Evolutionary conservation across 805 yeast species (phyloP).

Genomic region (Kodamaea laetipori): DNA sequence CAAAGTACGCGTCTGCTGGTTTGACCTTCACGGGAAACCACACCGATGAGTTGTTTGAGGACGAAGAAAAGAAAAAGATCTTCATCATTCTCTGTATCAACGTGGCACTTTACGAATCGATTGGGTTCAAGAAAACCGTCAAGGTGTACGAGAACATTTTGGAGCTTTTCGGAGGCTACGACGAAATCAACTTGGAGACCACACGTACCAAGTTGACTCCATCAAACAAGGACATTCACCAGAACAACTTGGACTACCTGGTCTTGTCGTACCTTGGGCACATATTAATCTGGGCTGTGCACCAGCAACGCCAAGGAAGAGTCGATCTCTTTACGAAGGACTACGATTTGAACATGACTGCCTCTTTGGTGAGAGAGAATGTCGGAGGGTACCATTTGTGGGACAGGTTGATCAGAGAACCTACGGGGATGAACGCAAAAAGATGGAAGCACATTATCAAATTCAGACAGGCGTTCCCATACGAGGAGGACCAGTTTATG

Average conservation of each 20-base stretch:
- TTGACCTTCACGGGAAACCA: slow-evolving; percentile 28
- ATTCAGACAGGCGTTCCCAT: slow-evolving; percentile 37
- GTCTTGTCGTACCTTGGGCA: slow-evolving; percentile 41
- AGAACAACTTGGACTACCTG: slow-evolving; percentile 40
- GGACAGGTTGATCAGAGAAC: slow-evolving; percentile 38
- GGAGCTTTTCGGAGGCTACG: slow-evolving; percentile 31
- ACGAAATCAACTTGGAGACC: slow-evolving; percentile 34
- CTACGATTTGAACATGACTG: slow-evolving; percentile 23
- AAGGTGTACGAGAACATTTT: slow-evolving; percentile 28
- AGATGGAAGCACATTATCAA: slow-evolving; percentile 46
- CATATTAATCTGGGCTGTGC: slow-evolving; percentile 39
- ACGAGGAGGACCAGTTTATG: slow-evolving; percentile 43
- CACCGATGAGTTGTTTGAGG: slow-evolving; percentile 27
- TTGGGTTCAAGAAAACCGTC: slow-evolving; percentile 33
- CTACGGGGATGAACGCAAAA: slow-evolving; percentile 36
- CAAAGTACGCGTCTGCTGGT: slow-evolving; percentile 32
- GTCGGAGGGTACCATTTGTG: slow-evolving; percentile 44
- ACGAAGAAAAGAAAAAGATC: slow-evolving; percentile 20
- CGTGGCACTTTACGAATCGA: slow-evolving; percentile 39
- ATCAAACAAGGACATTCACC: slow-evolving; percentile 36
- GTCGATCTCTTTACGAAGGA: slow-evolving; percentile 18
- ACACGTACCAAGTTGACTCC: slow-evolving; percentile 37
- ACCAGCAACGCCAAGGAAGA: slow-evolving; percentile 24
- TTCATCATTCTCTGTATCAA: slow-evolving; percentile 35
- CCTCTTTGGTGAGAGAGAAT: slow-evolving; percentile 19